These are phyloP conservation scores for Biancaea sappan DNA, from an alignment of 306 rosid genomes.

Conservation along the genomic window DNA sequence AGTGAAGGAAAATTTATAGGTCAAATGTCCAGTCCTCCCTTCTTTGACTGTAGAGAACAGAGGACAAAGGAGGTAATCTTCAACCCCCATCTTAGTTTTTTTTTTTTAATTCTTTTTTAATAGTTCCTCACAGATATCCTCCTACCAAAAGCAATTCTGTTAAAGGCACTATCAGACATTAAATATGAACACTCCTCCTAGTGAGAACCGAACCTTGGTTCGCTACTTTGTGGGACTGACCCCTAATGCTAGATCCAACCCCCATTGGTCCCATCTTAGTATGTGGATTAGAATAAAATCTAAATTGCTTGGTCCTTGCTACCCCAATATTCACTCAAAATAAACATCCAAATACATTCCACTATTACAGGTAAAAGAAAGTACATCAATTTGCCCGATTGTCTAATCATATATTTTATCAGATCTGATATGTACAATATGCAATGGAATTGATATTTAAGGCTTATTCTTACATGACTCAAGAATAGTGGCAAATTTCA, in stretches of 20 bases:
- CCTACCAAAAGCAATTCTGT: no score
- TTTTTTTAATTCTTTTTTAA: no score
- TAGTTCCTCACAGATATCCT: no score
- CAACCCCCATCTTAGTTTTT: background rate
- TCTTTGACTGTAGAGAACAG: background rate
- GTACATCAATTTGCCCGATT: background rate
- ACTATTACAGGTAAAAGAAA: background rate
- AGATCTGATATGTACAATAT: background rate
- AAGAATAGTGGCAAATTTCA: background rate
- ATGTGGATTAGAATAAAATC: background rate
- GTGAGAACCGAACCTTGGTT: no score
- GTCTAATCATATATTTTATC: background rate
- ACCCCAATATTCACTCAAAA: background rate
- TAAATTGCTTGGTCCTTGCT: background rate
- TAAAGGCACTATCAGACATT: no score
- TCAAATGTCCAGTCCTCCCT: background rate
- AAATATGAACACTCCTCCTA: no score
- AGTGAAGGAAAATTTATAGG: constrained; percentile 6
- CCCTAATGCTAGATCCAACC: no score
- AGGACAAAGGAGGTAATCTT: constrained; percentile 1
- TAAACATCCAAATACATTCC: background rate
- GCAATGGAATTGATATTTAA: background rate
- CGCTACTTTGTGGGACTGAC: no score
- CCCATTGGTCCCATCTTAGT: background rate
- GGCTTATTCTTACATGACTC: constrained; percentile 7